Conservation (phyloP, 495 filamentous ascomycete species). For the Daldinia loculata region DNA sequence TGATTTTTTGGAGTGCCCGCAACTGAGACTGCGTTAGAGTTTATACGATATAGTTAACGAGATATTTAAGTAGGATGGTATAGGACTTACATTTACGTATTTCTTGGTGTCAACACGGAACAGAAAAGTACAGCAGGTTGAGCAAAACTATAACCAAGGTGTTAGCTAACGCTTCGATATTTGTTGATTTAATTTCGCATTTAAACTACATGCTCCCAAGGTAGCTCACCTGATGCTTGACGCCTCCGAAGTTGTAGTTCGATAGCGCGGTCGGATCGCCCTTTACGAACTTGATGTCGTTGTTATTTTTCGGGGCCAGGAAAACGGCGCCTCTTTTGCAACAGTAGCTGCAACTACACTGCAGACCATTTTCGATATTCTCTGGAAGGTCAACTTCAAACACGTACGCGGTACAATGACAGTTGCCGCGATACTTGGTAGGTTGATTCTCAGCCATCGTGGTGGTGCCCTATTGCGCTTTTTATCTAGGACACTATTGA, state of each 20-base stretch:
- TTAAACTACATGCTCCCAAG: neutral
- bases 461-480: neutral
- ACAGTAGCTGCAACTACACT: conserved; percentile 40
- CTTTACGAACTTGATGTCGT: conserved; percentile 38
- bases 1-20: conserved; percentile 42
- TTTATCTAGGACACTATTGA: neutral
- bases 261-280: conserved; percentile 25
- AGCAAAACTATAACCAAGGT: conserved; percentile 32
- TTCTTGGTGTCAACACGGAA: conserved; percentile 18
- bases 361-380: conserved; percentile 12
- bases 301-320: conserved; percentile 8
- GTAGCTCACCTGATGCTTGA: conserved; percentile 32
- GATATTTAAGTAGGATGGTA: neutral
- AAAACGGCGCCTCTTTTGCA: conserved; percentile 39
- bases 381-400: conserved; percentile 37
- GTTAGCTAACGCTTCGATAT: neutral
- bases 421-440: conserved; percentile 41
- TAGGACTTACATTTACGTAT: conserved; percentile 34
- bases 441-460: conserved; percentile 18
- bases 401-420: conserved; percentile 47
- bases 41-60: neutral
- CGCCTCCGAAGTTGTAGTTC: conserved; percentile 31
- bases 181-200: neutral
- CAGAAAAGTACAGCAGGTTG: conserved; percentile 32
- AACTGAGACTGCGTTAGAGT: conserved; percentile 27